These are phyloP conservation scores for Phycomyces blakesleeanus DNA, from an alignment of 192 early-diverging fungal species.

Conservation along the genomic window DNA sequence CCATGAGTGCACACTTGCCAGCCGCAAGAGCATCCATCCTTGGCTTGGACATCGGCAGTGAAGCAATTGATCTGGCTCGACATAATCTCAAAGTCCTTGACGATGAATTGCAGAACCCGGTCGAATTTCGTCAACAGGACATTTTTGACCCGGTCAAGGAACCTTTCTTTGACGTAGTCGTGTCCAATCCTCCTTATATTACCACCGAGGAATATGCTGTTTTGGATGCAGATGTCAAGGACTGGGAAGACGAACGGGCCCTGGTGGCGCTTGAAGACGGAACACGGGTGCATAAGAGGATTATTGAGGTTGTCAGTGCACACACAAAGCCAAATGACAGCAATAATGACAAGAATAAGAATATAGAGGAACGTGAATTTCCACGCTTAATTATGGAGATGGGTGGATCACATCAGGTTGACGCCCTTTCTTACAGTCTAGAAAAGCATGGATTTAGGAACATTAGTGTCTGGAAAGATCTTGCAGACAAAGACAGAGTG, in stretches of 20 bases:
- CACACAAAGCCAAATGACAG: background rate
- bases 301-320: conserved; percentile 35
- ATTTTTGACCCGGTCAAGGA: conserved; percentile 24
- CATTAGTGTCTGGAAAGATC: conserved; percentile 75
- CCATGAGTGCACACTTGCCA: conserved; percentile 59
- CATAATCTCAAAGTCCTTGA: conserved; percentile 46
- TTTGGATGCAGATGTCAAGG: conserved; percentile 69
- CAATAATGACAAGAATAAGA: no score
- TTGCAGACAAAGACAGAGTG: conserved; percentile 63
- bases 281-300: conserved; percentile 51
- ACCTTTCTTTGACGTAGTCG: conserved; percentile 62
- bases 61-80: conserved; percentile 59
- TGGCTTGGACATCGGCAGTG: conserved; percentile 63
- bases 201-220: conserved; percentile 58
- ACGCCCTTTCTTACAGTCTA: conserved; percentile 40
- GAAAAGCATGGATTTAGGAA: conserved; percentile 49
- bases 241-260: conserved; percentile 84
- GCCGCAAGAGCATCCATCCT: conserved; percentile 39
- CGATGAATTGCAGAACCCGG: conserved; percentile 31
- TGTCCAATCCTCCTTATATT: conserved; percentile 92
- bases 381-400: conserved; percentile 82
- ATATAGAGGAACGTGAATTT: no score
- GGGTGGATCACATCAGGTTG: conserved; percentile 69
- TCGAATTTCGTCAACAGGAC: conserved; percentile 48
- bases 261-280: conserved; percentile 65